phyloP scores from a whole-genome alignment of 2,329 filamentous ascomycete species.

The Mycocentrospora acerina region DNA sequence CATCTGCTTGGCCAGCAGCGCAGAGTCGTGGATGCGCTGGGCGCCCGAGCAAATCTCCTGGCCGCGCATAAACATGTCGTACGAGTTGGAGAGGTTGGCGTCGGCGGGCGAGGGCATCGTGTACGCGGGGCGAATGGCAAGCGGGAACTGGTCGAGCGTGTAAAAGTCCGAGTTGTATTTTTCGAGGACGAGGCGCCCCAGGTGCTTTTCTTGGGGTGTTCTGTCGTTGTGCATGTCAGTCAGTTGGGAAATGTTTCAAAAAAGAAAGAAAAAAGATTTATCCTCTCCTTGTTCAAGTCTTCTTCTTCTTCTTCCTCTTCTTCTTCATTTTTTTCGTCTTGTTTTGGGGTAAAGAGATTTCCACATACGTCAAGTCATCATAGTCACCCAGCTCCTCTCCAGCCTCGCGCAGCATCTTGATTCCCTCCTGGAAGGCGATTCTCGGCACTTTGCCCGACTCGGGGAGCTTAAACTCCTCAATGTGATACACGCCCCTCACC shows the following conservation, averaged over 20 bases:
- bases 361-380: constrained; percentile 66
- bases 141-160: constrained; percentile 93
- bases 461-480: constrained; percentile 75
- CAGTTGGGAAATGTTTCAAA: constrained; percentile 2
- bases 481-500: constrained; percentile 71
- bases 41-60: constrained; percentile 69
- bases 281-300: no score
- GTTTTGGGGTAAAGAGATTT: not conserved
- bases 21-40: constrained; percentile 65
- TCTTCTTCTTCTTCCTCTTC: no score
- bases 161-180: constrained; percentile 97
- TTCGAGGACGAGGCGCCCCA: constrained; percentile 79
- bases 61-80: constrained; percentile 71
- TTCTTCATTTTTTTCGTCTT: not conserved
- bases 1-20: constrained; percentile 61
- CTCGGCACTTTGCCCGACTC: constrained; percentile 73
- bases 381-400: constrained; percentile 75
- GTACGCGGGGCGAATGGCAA: constrained; percentile 86
- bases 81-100: constrained; percentile 59
- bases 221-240: constrained; percentile 52
- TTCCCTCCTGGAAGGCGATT: constrained; percentile 75
- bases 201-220: constrained; percentile 83
- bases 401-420: constrained; percentile 74
- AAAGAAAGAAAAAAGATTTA: not conserved
- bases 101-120: constrained; percentile 66